phyloP scores from a whole-genome alignment of 768 basidiomycete species.

The Tulasnella sp. region DNA sequence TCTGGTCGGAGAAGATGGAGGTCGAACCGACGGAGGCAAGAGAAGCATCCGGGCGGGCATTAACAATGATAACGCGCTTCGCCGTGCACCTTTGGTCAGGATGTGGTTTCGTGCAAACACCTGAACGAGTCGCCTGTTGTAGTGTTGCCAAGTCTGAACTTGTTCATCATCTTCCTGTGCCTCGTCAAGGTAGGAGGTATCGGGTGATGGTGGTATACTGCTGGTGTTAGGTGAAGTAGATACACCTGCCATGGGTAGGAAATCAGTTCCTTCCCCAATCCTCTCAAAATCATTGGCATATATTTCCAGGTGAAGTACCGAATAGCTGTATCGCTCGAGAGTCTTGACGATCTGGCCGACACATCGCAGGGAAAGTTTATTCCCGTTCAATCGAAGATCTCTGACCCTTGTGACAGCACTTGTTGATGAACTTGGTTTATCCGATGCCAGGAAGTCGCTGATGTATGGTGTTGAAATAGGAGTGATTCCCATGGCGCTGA shows the following conservation, averaged over 20 bases:
- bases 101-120: constrained; percentile 4
- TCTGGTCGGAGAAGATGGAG: background rate
- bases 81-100: background rate
- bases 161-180: background rate
- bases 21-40: background rate
- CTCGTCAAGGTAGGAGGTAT: too few relatives aligned
- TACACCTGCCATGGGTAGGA: too few relatives aligned
- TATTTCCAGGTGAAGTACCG: constrained; percentile 37
- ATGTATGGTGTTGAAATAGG: constrained; percentile 32
- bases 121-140: background rate
- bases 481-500: constrained; percentile 42
- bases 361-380: constrained; percentile 36
- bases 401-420: background rate
- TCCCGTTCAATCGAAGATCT: constrained; percentile 41
- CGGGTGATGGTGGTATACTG: too few relatives aligned
- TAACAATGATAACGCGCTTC: background rate
- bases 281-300: constrained; percentile 31
- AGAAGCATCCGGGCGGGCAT: background rate
- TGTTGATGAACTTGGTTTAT: background rate
- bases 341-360: constrained; percentile 36
- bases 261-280: background rate
- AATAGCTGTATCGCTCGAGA: constrained; percentile 35
- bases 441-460: constrained; percentile 32
- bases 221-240: background rate
- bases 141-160: background rate